Base-by-base conservation (phyloP, 2,329 filamentous ascomycete species). In the Trichophyton verrucosum region DNA sequence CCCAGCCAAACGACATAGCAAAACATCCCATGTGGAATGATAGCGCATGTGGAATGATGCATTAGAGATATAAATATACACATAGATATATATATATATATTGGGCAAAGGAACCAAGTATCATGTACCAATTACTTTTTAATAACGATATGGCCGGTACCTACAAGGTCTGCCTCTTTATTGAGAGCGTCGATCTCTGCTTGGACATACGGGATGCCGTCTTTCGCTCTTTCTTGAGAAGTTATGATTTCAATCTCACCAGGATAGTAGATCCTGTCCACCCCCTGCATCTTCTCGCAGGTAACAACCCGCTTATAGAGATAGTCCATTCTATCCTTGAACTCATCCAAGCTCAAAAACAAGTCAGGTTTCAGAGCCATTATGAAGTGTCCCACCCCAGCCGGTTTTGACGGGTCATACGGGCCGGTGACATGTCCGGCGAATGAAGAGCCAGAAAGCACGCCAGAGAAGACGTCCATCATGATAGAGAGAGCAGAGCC, bases 381-480 rank as follows among this genome's bases (percentile, higher is more conserved):
- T 1, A 91, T 70, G 64, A 90, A 89, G 69, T 91, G 88, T 0
- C 88, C 87, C 0, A 90, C 87, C 66, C 90, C 84, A 0, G 86
- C 84, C 1, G 83, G 79, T 61, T 78, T 82, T 0, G 81, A 85
- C 2, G 86, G 80, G 68, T 91, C 87, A 70, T 94, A 94, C 0
- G 89, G 89, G 17, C 82, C 82, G 0, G 85, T 87, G 17, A 94
- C 89, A 67, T 87, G 79, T 0, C 88, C 88, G 0, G 87, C 89
- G 72, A 89, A 94, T 0, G 88, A 88, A 36, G 85, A 86, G 0
- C 88, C 89, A 0, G 87, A 89, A 0, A 94, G 66, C n/a, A 77
- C 76, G 1, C 88, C 89, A 0, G 87, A 91, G 69, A 94, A 92
- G 1, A 95, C 86, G 69, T 94, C 88, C 89, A 94, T 94, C 87